Base-by-base conservation (phyloP, 192 early-diverging fungal species). In the Polychytrium aggregatum region DNA sequence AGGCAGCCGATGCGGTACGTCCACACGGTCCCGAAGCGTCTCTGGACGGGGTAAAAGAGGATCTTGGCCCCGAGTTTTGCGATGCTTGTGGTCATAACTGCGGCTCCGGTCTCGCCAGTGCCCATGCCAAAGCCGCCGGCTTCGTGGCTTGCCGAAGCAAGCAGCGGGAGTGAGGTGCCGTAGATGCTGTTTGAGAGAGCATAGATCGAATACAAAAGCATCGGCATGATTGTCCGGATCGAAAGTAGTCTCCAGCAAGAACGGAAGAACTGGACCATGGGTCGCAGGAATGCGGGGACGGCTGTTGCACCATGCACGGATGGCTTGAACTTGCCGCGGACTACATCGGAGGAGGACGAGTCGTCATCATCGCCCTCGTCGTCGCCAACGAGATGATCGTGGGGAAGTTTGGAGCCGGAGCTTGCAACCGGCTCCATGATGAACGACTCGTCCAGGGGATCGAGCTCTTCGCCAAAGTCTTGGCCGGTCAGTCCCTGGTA, bases 21-120 rank as follows among this genome's bases (percentile, higher is more conserved):
- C 55, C 55, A 46, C 26, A 25, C 21, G 27, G 67, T 69, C 9
- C 62, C 60, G 8, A 69, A 29, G 6, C 37, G n/a, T 9, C 41
- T 6, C 43, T 69, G 58, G 22, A 57, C 51, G 5, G 50, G 57
- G 21, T 45, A 57, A 37, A 58, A 69, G n/a, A 46, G 11, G n/a
- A 46, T 59, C 30, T 69, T 69, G 8, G 53, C 18, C 1, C 57
- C 13, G 24, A 69, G 59, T 34, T 69, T 69, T 5, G 59, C 52
- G 22, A 44, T 11, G 14, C 40, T 42, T 22, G 56, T 44, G 10
- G 31, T 21, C 5, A 44, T 37, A 55, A 69, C 57, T 36, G 51
- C 59, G 13, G 64, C 43, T 1, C 58, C 60, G 17, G 56, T 63
- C 0, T 30, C 47, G 13, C 52, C 22, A 21, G 54, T 36, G 3